phyloP scores from a whole-genome alignment of 768 basidiomycete species.

The Panellus pusillus region DNA sequence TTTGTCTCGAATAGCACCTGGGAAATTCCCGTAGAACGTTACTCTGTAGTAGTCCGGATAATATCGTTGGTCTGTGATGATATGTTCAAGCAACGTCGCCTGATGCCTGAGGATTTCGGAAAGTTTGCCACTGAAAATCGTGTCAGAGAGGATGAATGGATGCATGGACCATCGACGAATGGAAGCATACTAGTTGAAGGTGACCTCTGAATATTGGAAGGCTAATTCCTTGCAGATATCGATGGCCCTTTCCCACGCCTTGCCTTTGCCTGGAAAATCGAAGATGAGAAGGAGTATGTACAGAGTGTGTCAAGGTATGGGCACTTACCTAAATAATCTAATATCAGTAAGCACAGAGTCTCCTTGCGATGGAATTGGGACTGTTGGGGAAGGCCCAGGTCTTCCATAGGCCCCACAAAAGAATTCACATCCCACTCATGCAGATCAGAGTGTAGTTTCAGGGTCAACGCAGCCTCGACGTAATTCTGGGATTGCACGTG shows the following conservation, averaged over 20 bases:
- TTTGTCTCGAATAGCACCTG: slow-evolving; percentile 79
- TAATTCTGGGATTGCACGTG: slow-evolving; percentile 88
- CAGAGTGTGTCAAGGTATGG: not conserved
- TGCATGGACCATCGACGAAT: not conserved
- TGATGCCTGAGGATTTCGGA: slow-evolving; percentile 86
- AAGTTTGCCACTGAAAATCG: slow-evolving; percentile 61
- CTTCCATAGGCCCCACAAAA: slow-evolving; percentile 86
- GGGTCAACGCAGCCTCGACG: slow-evolving; percentile 88
- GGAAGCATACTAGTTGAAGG: slow-evolving; percentile 81
- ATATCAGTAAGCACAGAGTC: slow-evolving; percentile 83
- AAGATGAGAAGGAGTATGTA: not conserved
- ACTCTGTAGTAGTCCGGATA: slow-evolving; percentile 94
- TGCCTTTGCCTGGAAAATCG: slow-evolving; percentile 72
- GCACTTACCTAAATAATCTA: slow-evolving; percentile 84
- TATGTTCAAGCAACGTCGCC: slow-evolving; percentile 84
- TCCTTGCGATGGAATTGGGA: slow-evolving; percentile 95
- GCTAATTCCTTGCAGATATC: slow-evolving; percentile 92
- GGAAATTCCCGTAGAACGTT: slow-evolving; percentile 91
- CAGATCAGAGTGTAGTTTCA: slow-evolving; percentile 92
- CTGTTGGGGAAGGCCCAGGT: slow-evolving; percentile 86
- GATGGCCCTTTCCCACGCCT: slow-evolving; percentile 95
- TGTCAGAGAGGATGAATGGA: slow-evolving; percentile 6
- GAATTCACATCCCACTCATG: slow-evolving; percentile 86
- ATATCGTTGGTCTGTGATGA: slow-evolving; percentile 78
- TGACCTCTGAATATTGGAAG: slow-evolving; percentile 82